These are phyloP conservation scores for Hyphopichia buzzinii DNA, from an alignment of 1,139 yeast genomes.

Conservation along the genomic window DNA sequence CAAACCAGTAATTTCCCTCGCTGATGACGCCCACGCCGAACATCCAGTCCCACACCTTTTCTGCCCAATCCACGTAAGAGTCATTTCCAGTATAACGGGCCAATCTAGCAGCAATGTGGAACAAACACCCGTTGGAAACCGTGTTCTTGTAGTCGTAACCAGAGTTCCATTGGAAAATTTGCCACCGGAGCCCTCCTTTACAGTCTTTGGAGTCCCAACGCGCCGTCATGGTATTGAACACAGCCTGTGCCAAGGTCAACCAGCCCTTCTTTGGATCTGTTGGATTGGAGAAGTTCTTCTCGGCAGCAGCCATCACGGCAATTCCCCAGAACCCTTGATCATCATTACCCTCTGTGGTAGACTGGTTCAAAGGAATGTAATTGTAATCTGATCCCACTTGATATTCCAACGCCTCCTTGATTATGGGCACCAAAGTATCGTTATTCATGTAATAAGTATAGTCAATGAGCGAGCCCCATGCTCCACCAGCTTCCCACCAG, in stretches of 20 bases:
- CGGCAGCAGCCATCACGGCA: slow-evolving; percentile 81
- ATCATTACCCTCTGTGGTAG: slow-evolving; percentile 83
- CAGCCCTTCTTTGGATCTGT: slow-evolving; percentile 41
- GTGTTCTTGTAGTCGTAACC: slow-evolving; percentile 93
- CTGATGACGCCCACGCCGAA: slow-evolving; percentile 54
- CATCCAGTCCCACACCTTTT: slow-evolving; percentile 82
- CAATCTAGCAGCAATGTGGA: slow-evolving; percentile 83
- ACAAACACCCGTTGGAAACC: slow-evolving; percentile 86
- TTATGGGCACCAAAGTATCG: slow-evolving; percentile 52
- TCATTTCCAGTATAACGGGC: slow-evolving; percentile 78
- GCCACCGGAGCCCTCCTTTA: slow-evolving; percentile 94
- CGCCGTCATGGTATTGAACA: slow-evolving; percentile 83
- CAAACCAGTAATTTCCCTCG: slow-evolving; percentile 47
- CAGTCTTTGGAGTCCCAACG: slow-evolving; percentile 81
- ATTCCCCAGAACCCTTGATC: slow-evolving; percentile 93
- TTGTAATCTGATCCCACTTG: slow-evolving; percentile 68
- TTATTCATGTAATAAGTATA: slow-evolving; percentile 63
- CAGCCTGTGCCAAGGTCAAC: slow-evolving; percentile 75
- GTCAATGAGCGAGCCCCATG: slow-evolving; percentile 75
- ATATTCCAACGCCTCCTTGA: slow-evolving; percentile 57
- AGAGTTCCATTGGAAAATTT: slow-evolving; percentile 89
- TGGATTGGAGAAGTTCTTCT: slow-evolving; percentile 71
- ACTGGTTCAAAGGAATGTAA: slow-evolving; percentile 74
- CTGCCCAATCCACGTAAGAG: slow-evolving; percentile 78
- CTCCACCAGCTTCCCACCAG: slow-evolving; percentile 97